These are phyloP conservation scores for Phyllosticta capitalensis DNA, from an alignment of 2,329 filamentous ascomycete species.

Conservation along the genomic window DNA sequence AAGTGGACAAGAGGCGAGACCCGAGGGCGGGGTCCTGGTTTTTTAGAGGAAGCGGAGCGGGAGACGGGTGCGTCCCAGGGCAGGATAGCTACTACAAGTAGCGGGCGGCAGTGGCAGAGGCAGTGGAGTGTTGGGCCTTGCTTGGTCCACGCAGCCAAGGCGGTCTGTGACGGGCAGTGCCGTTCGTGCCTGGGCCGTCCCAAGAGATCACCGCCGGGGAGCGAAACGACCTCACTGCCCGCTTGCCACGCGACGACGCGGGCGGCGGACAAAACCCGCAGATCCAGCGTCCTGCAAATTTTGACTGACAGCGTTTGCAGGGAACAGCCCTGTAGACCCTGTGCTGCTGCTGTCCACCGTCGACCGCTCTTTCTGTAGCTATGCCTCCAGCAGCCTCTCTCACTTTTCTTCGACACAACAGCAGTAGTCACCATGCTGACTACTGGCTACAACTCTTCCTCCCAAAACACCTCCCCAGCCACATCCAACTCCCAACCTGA, in stretches of 20 bases:
- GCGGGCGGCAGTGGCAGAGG: no score
- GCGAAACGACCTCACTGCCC: neutral
- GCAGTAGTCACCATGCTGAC: no score
- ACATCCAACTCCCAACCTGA: no score
- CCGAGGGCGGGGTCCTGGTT: neutral
- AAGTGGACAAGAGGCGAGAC: no score
- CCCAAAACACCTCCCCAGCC: no score
- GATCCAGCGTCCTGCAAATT: neutral
- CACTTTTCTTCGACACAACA: no score
- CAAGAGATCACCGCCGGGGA: neutral
- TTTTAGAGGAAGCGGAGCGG: slow-evolving; percentile 7
- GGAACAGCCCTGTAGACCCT: neutral
- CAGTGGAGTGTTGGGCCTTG: no score
- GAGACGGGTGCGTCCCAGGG: slow-evolving; percentile 6
- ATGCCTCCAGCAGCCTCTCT: no score
- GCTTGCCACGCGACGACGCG: neutral
- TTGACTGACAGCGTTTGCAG: neutral
- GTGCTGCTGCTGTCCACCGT: no score
- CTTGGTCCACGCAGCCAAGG: neutral
- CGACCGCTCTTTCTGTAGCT: no score
- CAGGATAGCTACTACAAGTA: no score
- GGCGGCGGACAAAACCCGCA: neutral
- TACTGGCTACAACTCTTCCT: no score
- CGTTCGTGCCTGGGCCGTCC: neutral
- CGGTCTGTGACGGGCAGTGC: neutral